Percentiles rank a stretch among this genome's conserved stretches.
These are phyloP conservation scores for Neurospora sp. DNA, from an alignment of 495 filamentous ascomycete genomes.

Conservation along the genomic window DNA sequence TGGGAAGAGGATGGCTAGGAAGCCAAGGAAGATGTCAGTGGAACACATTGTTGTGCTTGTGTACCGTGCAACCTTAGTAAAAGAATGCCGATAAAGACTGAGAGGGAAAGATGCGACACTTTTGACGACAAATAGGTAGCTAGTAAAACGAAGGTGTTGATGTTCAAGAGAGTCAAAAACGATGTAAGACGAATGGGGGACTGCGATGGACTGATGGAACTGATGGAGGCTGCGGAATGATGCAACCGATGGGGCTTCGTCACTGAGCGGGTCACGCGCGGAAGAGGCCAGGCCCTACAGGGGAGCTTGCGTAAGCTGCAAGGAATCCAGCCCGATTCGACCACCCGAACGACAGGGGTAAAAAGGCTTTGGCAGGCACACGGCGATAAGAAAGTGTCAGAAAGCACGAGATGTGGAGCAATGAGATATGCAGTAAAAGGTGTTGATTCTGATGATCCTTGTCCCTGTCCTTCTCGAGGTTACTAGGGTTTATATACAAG, in stretches of 20 bases:
- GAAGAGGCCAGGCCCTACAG: background rate
- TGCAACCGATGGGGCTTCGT: background rate
- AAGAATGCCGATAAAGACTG: background rate
- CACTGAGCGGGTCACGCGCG: background rate
- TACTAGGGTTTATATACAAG: too few relatives aligned
- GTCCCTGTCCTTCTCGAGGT: too few relatives aligned
- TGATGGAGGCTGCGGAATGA: background rate
- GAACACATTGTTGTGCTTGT: constrained; percentile 42
- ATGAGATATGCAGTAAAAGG: too few relatives aligned
- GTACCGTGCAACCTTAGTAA: background rate
- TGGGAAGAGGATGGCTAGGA: constrained; percentile 88
- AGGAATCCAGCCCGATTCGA: background rate
- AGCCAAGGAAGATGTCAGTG: constrained; percentile 74
- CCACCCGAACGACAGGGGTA: background rate
- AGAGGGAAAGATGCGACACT: background rate
- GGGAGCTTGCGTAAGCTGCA: background rate
- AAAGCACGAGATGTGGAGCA: too few relatives aligned
- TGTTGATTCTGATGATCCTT: too few relatives aligned
- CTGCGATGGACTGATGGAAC: background rate
- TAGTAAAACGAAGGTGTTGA: background rate
- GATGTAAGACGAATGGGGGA: background rate
- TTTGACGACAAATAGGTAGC: background rate
- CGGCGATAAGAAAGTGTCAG: too few relatives aligned
- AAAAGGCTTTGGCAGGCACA: background rate
- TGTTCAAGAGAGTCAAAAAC: background rate